These are phyloP conservation scores for Zasmidium citrigriseum DNA, from an alignment of 2,329 filamentous ascomycete species.

Conservation along the genomic window DNA sequence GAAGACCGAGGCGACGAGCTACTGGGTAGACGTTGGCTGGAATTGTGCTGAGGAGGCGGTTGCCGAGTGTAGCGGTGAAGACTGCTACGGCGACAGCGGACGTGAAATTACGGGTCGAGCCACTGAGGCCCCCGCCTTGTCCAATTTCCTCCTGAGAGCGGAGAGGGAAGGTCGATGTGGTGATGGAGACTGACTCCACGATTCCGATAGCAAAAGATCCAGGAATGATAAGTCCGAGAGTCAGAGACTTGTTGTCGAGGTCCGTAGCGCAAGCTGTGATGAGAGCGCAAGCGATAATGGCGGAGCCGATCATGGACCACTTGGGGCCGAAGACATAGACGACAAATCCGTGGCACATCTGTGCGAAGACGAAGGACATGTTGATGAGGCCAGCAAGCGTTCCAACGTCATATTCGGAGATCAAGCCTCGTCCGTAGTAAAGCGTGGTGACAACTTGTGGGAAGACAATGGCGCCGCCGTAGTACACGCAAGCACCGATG, in stretches of 20 bases:
- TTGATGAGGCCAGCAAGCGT: constrained; percentile 25
- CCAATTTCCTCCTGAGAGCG: constrained; percentile 30
- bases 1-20: constrained; percentile 19
- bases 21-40: constrained; percentile 23
- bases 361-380: constrained; percentile 31
- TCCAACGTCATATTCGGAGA: constrained; percentile 29
- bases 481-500: constrained; percentile 28
- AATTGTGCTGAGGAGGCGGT: constrained; percentile 21
- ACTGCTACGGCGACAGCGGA: constrained; percentile 27
- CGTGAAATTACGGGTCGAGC: constrained; percentile 25
- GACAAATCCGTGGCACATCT: constrained; percentile 29
- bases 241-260: constrained; percentile 23
- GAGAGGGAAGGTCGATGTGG: constrained; percentile 29
- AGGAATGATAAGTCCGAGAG: constrained; percentile 23
- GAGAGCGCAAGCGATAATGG: constrained; percentile 24
- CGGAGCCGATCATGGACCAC: constrained; percentile 28
- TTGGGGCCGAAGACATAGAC: constrained; percentile 28
- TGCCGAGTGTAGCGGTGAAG: constrained; percentile 26
- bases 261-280: constrained; percentile 24
- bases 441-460: constrained; percentile 28
- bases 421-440: constrained; percentile 26
- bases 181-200: constrained; percentile 27
- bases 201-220: constrained; percentile 27
- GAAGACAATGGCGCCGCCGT: constrained; percentile 26
- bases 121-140: constrained; percentile 26